phyloP scores from a whole-genome alignment of 1,284 basidiomycete genomes.

The Ustilago nuda region DNA sequence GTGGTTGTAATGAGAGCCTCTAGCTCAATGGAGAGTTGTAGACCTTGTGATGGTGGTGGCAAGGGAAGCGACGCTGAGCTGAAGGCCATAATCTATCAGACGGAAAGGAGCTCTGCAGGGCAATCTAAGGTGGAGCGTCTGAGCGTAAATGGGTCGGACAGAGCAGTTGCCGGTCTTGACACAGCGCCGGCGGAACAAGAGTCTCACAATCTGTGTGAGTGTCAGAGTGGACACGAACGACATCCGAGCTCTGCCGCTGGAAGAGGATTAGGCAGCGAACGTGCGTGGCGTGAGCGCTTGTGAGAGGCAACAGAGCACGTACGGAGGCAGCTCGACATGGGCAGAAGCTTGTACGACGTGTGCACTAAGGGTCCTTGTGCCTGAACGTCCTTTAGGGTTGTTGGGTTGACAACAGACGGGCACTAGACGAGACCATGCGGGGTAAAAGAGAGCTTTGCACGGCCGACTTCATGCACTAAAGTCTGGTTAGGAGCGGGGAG shows the following conservation, averaged over 20 bases:
- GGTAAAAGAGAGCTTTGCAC: neutral
- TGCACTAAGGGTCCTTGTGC: constrained; percentile 10
- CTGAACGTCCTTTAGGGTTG: too few species aligned
- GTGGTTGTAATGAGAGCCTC: constrained; percentile 5
- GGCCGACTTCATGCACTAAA: neutral
- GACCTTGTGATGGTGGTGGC: neutral
- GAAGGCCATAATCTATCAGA: neutral
- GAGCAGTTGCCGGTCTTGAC: neutral
- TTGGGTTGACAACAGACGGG: too few species aligned
- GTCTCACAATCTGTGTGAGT: neutral
- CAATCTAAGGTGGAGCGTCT: neutral
- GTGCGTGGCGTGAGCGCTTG: neutral
- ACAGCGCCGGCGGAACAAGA: constrained; percentile 1
- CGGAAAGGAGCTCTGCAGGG: neutral
- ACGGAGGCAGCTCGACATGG: neutral
- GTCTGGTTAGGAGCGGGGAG: neutral
- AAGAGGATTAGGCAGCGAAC: neutral
- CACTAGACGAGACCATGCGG: neutral
- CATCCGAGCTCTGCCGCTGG: neutral
- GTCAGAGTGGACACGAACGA: neutral
- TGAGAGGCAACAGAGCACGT: neutral
- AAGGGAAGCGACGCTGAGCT: neutral
- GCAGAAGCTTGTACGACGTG: constrained; percentile 4
- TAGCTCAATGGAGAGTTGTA: neutral
- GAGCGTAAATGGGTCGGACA: neutral